Base-by-base conservation (phyloP, 2,329 filamentous ascomycete species). In the Fusarium staphyleae region DNA sequence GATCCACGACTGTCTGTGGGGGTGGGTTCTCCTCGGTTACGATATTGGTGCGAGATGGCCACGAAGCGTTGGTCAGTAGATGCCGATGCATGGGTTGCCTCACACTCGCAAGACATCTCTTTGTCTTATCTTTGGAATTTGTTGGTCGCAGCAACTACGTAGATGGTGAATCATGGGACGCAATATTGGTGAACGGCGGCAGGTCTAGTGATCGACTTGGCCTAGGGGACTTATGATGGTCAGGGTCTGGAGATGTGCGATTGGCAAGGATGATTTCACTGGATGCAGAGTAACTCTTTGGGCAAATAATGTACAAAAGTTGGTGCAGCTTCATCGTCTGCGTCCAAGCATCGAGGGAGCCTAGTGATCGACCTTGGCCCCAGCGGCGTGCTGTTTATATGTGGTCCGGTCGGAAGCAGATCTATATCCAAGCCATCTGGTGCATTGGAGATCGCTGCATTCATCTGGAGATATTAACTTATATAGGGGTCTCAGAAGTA, bases 251-350 rank as follows among this genome's bases (percentile, higher is more conserved):
- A 10, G 14, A 34, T 18, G 26, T 19, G 18, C 29, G 19, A 26
- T 15, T 3, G 44, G 48, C 52, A 42, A 51, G 34, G 41, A 50
- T 58, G 54, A 58, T 53, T 48, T 48, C 30, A 47, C 46, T 24
- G 18, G 30, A 48, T 28, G 14, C 29, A 24, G 37, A 28, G 37
- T 40, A 57, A 47, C 36, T 35, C 11, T 24, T 12, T 22, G 7
- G 34, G n/a, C 52, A 32, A 52, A 57, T 57, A 8, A 32, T 29
- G 52, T 8, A 41, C 40, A 22, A 16, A 18, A 24, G 32, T n/a
- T n/a, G 16, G 10, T 32, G 26, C 14, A 22, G 28, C 19, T 32
- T 32, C 9, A 19, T 41, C 42, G 35, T 37, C 18, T 22, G 30
- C 35, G 22, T 9, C 22, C 8, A 24, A 2, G 22, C 8, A 24